Conservation (phyloP, 441 rosid species). For the Brassica balearica region DNA sequence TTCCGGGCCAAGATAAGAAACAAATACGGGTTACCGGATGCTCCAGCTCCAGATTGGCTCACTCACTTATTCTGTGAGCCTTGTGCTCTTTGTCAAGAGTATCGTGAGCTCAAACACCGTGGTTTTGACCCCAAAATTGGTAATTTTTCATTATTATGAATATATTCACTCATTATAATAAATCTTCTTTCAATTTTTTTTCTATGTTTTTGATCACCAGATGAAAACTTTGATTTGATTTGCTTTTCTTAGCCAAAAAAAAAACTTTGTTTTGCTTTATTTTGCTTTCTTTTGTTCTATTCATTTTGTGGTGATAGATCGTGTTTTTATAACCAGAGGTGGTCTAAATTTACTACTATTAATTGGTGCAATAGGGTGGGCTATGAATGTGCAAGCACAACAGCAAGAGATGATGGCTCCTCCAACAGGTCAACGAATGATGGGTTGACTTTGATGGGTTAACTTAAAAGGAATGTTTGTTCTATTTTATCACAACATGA, state of each 20-base stretch:
- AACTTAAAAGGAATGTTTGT: not conserved
- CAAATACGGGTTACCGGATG: conserved; percentile 57
- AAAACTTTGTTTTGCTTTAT: not conserved
- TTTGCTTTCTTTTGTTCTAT: not conserved
- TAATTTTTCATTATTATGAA: conserved; percentile 25
- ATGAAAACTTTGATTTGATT: not conserved
- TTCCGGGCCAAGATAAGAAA: conserved; percentile 56
- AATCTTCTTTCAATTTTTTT: not conserved
- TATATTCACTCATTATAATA: not conserved
- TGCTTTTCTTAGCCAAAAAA: too few species aligned
- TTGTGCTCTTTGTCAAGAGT: conserved; percentile 69
- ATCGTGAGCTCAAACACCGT: conserved; percentile 58
- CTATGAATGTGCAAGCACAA: conserved; percentile 7
- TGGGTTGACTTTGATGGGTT: conserved; percentile 26
- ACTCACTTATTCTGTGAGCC: conserved; percentile 55
- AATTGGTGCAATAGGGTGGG: conserved; percentile 35
- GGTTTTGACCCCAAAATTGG: conserved; percentile 63
- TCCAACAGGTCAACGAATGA: conserved; percentile 37
- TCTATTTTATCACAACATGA: conserved; percentile 3
- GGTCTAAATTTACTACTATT: not conserved
- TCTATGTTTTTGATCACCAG: not conserved
- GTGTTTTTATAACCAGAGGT: not conserved
- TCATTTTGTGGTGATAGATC: not conserved
- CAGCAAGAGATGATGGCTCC: conserved; percentile 36
- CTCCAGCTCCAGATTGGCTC: conserved; percentile 60